Base-by-base conservation (phyloP, 345 rosid species). In the Triadica sebifera region DNA sequence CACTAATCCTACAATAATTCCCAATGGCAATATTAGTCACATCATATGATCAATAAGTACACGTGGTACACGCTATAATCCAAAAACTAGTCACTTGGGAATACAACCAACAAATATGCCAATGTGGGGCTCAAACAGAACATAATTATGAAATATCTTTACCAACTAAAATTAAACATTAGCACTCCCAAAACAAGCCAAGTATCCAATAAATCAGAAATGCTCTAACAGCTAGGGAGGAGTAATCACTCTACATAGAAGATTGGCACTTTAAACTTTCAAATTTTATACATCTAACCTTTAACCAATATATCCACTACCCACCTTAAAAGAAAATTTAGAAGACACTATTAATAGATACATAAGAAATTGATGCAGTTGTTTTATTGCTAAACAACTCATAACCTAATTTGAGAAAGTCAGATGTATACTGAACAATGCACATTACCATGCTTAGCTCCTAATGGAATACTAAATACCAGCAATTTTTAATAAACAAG, bases 1-100 rank as follows among this genome's bases (percentile, higher is more conserved):
- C 70, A 84, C 89, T 86, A 89, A 85, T 81, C 89, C 89, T 86
- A 86, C 89, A 86, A 86, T 72, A 85, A 78, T 84, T 81, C 87
- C 82, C 85, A 85, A 77, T 70, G 80, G 64, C 69, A 80, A 62
- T 67, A 85, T 81, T 83, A 86, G 88, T 67, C 50, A 75, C 53
- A 78, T 64, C 65, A 70, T 53, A 77, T 75, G 62, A 65, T 75
- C 61, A 71, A 79, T 70, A 75, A 77, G 75, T 57, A 82, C 55
- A 82, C 52, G 67, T 67, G 69, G 72, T 80, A 68, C 45, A 62
- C 58, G 69, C 74, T 71, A 75, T 43, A 67, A 72, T 73, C 75
- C 81, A 69, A 62, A 60, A 73, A 39, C 25, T 17, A 73, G 71
- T 68, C 77, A 79, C 81, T 84, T 65, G 49, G 58, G 56, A n/a